Percentiles rank a stretch among this genome's conserved stretches.
Conservation (phyloP, 164 flowering plant genomes). For the Berberis vulgaris region DNA sequence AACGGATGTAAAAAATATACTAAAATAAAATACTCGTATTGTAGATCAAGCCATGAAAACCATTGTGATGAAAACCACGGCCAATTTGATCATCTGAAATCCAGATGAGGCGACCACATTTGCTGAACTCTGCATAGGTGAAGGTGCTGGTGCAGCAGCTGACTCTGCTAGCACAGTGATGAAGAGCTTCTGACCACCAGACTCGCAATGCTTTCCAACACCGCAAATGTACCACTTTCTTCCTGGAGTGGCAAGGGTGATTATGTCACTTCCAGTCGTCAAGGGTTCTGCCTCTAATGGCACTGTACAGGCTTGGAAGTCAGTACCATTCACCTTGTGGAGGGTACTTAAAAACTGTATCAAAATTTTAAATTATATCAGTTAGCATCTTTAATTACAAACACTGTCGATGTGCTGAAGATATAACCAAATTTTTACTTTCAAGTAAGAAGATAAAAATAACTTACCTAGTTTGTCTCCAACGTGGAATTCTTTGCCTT, state of each 20-base stretch:
- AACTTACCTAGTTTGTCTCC: conserved; percentile 28
- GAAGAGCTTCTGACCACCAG: conserved; percentile 17
- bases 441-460: too few relatives aligned
- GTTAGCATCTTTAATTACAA: too few relatives aligned
- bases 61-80: neutral
- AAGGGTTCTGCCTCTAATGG: conserved; percentile 9
- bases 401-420: neutral
- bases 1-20: too few relatives aligned
- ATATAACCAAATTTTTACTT: too few relatives aligned
- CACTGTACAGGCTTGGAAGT: conserved; percentile 20
- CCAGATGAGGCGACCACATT: neutral
- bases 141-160: neutral
- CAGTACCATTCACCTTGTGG: conserved; percentile 22
- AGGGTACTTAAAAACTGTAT: conserved; percentile 29
- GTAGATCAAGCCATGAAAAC: neutral
- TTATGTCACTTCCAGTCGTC: conserved; percentile 24
- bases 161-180: conserved; percentile 14
- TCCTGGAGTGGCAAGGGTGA: conserved; percentile 23
- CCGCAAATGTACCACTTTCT: conserved; percentile 42
- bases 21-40: too few relatives aligned
- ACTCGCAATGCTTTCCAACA: conserved; percentile 20
- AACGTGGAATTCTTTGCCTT: conserved; percentile 23
- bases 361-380: too few relatives aligned
- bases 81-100: conserved; percentile 1
- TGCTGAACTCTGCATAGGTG: neutral